These are phyloP conservation scores for Biscogniauxia sp. DNA, from an alignment of 2,329 filamentous ascomycete genomes.

Conservation along the genomic window DNA sequence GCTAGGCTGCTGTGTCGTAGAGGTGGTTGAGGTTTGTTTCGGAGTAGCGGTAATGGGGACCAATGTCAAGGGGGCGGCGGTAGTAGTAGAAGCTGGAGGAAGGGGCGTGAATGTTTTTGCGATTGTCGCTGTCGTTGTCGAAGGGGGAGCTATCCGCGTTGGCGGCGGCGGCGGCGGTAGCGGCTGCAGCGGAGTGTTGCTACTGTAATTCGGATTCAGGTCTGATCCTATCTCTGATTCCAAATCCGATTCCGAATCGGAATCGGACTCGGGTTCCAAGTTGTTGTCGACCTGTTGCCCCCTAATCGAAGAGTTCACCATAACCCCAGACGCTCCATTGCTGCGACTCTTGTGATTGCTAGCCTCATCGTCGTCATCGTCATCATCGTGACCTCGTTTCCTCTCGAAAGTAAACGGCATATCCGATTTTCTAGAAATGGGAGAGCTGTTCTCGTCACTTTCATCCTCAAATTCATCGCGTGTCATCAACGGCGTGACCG, in stretches of 20 bases:
- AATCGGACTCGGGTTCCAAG: neutral
- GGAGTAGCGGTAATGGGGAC: neutral
- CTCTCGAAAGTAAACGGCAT: conserved; percentile 12
- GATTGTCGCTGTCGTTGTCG: neutral
- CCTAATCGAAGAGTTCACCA: neutral
- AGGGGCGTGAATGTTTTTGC: neutral
- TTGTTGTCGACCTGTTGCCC: neutral
- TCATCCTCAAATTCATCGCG: conserved; percentile 7
- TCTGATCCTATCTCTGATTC: neutral
- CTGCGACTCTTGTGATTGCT: neutral
- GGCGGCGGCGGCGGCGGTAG: neutral
- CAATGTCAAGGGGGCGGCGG: neutral
- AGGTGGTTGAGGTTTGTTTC: neutral
- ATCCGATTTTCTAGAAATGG: conserved; percentile 12
- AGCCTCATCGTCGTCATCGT: conserved; percentile 1
- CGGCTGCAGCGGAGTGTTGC: neutral
- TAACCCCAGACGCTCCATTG: neutral
- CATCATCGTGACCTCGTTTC: conserved; percentile 5
- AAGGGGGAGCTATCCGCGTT: neutral
- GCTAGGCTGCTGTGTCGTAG: neutral
- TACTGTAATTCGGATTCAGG: neutral
- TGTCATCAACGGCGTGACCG: conserved; percentile 11
- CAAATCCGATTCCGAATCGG: neutral
- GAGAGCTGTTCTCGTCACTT: conserved; percentile 14
- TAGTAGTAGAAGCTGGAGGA: neutral